A percentile compares a stretch with the other conserved stretches of the same genome.
phyloP scores from a whole-genome alignment of 2,329 filamentous ascomycete genomes.

The Dothistroma pini region DNA sequence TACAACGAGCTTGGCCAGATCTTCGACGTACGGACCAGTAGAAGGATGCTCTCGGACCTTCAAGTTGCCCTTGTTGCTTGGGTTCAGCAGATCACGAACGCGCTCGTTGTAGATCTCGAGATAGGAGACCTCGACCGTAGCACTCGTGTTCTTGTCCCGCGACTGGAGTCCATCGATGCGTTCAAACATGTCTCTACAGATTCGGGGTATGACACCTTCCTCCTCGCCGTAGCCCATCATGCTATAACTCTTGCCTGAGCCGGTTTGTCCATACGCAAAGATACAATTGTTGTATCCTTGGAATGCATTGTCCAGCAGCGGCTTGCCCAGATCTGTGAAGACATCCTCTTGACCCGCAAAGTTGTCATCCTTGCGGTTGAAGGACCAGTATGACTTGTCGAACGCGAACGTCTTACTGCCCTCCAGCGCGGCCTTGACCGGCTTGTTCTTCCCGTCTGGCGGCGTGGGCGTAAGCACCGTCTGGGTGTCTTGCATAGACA shows the following conservation, averaged over 20 bases:
- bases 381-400: conserved; percentile 98
- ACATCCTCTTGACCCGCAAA: conserved; percentile 90
- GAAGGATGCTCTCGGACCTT: conserved; percentile 98
- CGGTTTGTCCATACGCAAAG: conserved; percentile 97
- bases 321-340: conserved; percentile 81
- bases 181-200: conserved; percentile 97
- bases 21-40: conserved; percentile 96
- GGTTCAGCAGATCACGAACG: conserved; percentile 92
- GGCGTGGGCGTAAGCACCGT: conserved; percentile 76
- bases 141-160: conserved; percentile 71
- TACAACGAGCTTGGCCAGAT: conserved; percentile 91
- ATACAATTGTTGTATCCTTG: conserved; percentile 99
- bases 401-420: conserved; percentile 87
- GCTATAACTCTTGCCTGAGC: conserved; percentile 97
- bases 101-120: conserved; percentile 99
- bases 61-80: conserved; percentile 89
- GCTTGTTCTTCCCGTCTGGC: conserved; percentile 60
- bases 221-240: conserved; percentile 99
- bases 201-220: conserved; percentile 90
- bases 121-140: conserved; percentile 96
- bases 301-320: conserved; percentile 95
- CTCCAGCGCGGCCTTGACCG: conserved; percentile 59
- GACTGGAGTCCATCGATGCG: conserved; percentile 68
- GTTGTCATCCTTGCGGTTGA: conserved; percentile 72
- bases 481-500: conserved; percentile 92